Conservation (phyloP, 257 asterid genomes). For the Primulina tabacum region DNA sequence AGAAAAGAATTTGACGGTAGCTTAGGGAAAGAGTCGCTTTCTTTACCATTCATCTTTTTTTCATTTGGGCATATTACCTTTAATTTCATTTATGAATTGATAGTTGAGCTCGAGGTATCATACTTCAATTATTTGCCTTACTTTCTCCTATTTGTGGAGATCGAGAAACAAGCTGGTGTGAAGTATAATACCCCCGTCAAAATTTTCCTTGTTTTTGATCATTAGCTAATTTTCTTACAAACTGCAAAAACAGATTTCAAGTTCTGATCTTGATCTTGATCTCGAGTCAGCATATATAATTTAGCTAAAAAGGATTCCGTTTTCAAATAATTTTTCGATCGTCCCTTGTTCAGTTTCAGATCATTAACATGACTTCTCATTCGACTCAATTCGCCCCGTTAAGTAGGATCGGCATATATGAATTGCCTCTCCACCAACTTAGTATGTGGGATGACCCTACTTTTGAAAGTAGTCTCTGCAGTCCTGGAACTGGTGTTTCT, state of each 20-base stretch:
- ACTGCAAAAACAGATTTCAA: not conserved
- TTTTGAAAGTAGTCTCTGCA: slow-evolving; percentile 43
- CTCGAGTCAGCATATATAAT: not conserved
- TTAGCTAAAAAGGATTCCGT: not conserved
- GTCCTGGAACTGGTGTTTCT: slow-evolving; percentile 44
- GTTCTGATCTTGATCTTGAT: slow-evolving; percentile 4
- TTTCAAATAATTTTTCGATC: not conserved
- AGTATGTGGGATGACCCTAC: slow-evolving; percentile 76
- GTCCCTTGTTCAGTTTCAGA: slow-evolving; percentile 22
- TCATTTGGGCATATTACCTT: not conserved
- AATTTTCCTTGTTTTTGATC: slow-evolving; percentile 13
- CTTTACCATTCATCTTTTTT: not conserved
- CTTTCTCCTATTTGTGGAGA: slow-evolving; percentile 32
- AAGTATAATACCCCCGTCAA: slow-evolving; percentile 13
- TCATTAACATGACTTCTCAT: slow-evolving; percentile 57
- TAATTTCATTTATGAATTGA: slow-evolving; percentile 26
- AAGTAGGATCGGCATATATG: slow-evolving; percentile 61
- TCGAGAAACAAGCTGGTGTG: slow-evolving; percentile 13
- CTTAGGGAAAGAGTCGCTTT: slow-evolving; percentile 30
- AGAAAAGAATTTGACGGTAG: slow-evolving; percentile 16
- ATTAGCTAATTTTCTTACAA: too few species aligned
- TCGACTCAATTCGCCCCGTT: slow-evolving; percentile 68
- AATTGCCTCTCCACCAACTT: slow-evolving; percentile 60
- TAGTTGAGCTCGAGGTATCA: slow-evolving; percentile 29
- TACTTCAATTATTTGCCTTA: slow-evolving; percentile 29